Base-by-base conservation (phyloP, 495 filamentous ascomycete genomes). In the Lasiosphaeris hirsuta region DNA sequence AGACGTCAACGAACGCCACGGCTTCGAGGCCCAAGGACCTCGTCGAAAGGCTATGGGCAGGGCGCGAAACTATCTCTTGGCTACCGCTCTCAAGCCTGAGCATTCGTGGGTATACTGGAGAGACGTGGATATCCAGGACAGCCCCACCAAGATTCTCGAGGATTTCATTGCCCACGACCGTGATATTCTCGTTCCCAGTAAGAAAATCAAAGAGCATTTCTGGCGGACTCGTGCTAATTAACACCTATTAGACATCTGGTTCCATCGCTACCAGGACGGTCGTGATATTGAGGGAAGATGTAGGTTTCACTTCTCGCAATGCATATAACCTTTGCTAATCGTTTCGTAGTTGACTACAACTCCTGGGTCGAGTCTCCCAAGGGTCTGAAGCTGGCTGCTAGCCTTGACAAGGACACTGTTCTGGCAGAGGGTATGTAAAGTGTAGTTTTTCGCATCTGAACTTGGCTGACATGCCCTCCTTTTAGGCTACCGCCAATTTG, bases 41-140 rank as follows among this genome's bases (percentile, higher is more conserved):
- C 86, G 94, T 56, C 83, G 94, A 59, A 97, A 93, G 74, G 84
- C 89, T 38, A 92, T 98, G 80, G 94, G 86, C 48, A 81, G 81
- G 56, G 95, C 95, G 13, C 82, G 94, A 52, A 98, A 98, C 70
- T 97, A 96, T 70, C 80, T 98, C 18, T 84, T 98, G 10, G 83
- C 84, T 47, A 81, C 90, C 0, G 86, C 94, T 19, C 70, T 98
- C 61, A 95, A 93, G 77, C 81, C 91, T 2, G 90, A 97, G 54
- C 94, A 98, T 70, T 92, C 90, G 7, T 98, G 94, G 94, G 95
- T 98, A 19, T 97, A 97, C 72, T 98, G 94, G 94, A 85, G 95
- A 54, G 94, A 98, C 69, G 91, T 96, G 33, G 94, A 98, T 74
- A 97, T 98, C 64, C 81, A 86, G 23, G 94, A 98, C 61, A 95